These are phyloP conservation scores for Hawksworthiomyces lignivorus DNA, from an alignment of 2,329 filamentous ascomycete species.

Conservation along the genomic window DNA sequence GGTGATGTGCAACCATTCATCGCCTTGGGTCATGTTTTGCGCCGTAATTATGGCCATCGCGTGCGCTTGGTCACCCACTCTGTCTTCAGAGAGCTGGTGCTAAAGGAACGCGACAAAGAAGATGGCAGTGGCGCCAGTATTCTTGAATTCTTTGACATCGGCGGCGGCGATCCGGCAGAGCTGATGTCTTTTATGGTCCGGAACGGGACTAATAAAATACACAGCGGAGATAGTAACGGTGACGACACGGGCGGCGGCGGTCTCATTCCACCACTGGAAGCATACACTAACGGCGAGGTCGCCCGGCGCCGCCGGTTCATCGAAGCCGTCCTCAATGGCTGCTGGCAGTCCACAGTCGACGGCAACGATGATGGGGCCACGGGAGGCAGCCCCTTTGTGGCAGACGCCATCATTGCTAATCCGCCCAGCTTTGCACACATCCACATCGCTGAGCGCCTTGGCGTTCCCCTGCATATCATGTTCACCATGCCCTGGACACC, in stretches of 20 bases:
- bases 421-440: constrained; percentile 60
- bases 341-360: constrained; percentile 58
- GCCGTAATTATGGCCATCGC: constrained; percentile 59
- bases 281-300: constrained; percentile 69
- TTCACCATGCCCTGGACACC: constrained; percentile 52
- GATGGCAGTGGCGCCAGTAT: constrained; percentile 14
- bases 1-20: constrained; percentile 73
- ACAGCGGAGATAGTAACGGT: neutral
- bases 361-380: neutral
- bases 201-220: constrained; percentile 43
- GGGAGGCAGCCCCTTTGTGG: constrained; percentile 44
- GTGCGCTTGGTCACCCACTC: constrained; percentile 67
- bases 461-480: constrained; percentile 63
- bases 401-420: constrained; percentile 58
- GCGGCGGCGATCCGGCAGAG: constrained; percentile 61
- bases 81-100: constrained; percentile 60
- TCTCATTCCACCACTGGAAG: constrained; percentile 74
- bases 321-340: constrained; percentile 71
- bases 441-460: constrained; percentile 57
- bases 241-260: constrained; percentile 32
- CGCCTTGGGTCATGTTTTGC: constrained; percentile 57
- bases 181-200: constrained; percentile 90
- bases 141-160: constrained; percentile 69
- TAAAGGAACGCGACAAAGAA: constrained; percentile 27
- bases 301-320: constrained; percentile 67